Evolutionary conservation across 306 rosid genomes (phyloP).

Genomic region (Alnus rubra): DNA sequence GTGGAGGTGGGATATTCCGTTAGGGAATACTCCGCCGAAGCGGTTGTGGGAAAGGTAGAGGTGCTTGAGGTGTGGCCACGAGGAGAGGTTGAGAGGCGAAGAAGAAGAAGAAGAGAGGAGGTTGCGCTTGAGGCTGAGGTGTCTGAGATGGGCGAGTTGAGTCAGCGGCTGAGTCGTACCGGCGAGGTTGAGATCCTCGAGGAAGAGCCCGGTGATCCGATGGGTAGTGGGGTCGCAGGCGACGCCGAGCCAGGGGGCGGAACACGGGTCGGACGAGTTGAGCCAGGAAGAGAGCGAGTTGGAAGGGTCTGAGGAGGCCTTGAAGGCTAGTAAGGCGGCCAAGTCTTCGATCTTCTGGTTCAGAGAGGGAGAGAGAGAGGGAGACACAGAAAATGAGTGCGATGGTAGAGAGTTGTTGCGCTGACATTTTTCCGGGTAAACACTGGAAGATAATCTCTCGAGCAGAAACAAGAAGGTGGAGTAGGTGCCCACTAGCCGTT

Average conservation of each 20-base stretch:
- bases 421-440: no score
- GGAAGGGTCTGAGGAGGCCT: no score
- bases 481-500: no score
- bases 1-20: constrained; percentile 16
- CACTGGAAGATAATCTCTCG: no score
- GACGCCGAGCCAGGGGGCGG: constrained; percentile 34
- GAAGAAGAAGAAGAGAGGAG: not conserved
- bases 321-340: no score
- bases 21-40: constrained; percentile 20
- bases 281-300: no score
- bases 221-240: constrained; percentile 23
- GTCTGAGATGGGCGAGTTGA: constrained; percentile 21
- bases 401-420: no score
- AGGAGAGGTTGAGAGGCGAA: constrained; percentile 4
- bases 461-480: no score
- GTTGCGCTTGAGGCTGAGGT: constrained; percentile 34
- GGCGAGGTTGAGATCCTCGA: constrained; percentile 27
- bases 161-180: constrained; percentile 24
- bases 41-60: constrained; percentile 33
- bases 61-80: constrained; percentile 31
- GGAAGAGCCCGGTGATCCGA: constrained; percentile 25
- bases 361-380: no score
- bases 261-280: not conserved
- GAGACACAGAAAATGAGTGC: no score
- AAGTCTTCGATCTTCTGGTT: no score